Percentiles rank a stretch among this genome's conserved stretches.
Conservation (phyloP, 2,329 filamentous ascomycete species). For the Exophiala viscosa region DNA sequence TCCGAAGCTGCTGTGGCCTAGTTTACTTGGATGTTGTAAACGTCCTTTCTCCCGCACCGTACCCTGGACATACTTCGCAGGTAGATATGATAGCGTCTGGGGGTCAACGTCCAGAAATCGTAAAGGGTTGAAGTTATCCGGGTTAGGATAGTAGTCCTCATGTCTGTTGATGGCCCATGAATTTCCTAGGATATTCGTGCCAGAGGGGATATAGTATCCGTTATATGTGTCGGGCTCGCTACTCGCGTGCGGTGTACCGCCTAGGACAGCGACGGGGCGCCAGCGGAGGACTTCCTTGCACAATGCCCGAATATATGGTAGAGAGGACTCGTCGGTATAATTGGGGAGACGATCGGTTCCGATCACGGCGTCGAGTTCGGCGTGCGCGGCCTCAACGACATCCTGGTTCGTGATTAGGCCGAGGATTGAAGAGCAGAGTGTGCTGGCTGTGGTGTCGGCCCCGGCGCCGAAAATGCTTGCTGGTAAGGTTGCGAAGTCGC, state of each 20-base stretch:
- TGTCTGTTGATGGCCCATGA: slow-evolving; percentile 52
- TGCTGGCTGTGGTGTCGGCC: slow-evolving; percentile 32
- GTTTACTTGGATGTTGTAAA: slow-evolving; percentile 23
- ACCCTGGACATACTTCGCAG: slow-evolving; percentile 50
- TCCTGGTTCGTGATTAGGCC: slow-evolving; percentile 31
- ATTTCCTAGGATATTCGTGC: slow-evolving; percentile 41
- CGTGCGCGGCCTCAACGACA: slow-evolving; percentile 27
- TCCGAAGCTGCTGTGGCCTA: slow-evolving; percentile 26
- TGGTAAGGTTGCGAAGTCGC: slow-evolving; percentile 34
- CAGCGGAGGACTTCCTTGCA: slow-evolving; percentile 45
- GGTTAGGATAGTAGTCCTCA: slow-evolving; percentile 49
- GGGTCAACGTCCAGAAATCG: slow-evolving; percentile 52
- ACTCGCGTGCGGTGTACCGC: slow-evolving; percentile 25
- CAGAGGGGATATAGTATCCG: slow-evolving; percentile 49
- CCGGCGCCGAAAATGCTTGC: slow-evolving; percentile 35
- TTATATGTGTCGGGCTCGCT: slow-evolving; percentile 29
- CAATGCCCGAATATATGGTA: slow-evolving; percentile 40
- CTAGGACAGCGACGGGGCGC: slow-evolving; percentile 37
- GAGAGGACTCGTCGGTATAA: slow-evolving; percentile 35
- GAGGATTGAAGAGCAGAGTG: slow-evolving; percentile 32
- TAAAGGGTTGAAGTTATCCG: slow-evolving; percentile 51
- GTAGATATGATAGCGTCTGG: slow-evolving; percentile 51
- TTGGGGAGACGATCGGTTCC: slow-evolving; percentile 32
- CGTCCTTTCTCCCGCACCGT: slow-evolving; percentile 38
- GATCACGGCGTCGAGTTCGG: slow-evolving; percentile 39